Percentiles rank a stretch among this genome's conserved stretches.
phyloP scores from a whole-genome alignment of 495 filamentous ascomycete genomes.

The Coniosporium apollinis region DNA sequence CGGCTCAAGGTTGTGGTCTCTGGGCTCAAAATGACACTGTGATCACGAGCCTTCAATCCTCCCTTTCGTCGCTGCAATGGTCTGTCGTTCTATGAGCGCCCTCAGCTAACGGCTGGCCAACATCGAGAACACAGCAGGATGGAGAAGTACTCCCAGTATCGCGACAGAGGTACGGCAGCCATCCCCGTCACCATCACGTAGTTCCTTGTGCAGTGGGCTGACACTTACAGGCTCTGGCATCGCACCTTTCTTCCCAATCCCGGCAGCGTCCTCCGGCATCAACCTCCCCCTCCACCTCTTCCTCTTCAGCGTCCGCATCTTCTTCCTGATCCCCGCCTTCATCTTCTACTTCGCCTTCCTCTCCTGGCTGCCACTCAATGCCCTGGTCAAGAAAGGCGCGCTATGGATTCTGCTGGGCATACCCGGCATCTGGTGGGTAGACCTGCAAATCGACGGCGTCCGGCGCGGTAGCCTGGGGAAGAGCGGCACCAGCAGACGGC shows the following conservation, averaged over 20 bases:
- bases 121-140: no score
- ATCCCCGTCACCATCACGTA: background rate
- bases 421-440: constrained; percentile 93
- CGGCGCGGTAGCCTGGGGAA: constrained; percentile 49
- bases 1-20: no score
- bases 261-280: constrained; percentile 39
- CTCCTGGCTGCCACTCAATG: constrained; percentile 75
- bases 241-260: constrained; percentile 79
- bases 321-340: constrained; percentile 52
- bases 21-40: no score
- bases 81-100: no score
- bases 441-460: constrained; percentile 89
- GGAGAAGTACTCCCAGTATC: constrained; percentile 96
- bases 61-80: no score
- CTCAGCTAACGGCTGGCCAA: no score
- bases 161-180: constrained; percentile 59
- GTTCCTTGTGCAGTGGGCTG: background rate
- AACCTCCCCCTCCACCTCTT: constrained; percentile 46
- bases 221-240: constrained; percentile 69
- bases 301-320: constrained; percentile 66
- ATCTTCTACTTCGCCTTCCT: constrained; percentile 62
- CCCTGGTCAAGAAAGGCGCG: constrained; percentile 58
- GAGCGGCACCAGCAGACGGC: constrained; percentile 39
- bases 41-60: no score
- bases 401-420: constrained; percentile 75